Evolutionary conservation across 2,329 filamentous ascomycete species (phyloP).

Genomic region (Colletotrichum incanum): DNA sequence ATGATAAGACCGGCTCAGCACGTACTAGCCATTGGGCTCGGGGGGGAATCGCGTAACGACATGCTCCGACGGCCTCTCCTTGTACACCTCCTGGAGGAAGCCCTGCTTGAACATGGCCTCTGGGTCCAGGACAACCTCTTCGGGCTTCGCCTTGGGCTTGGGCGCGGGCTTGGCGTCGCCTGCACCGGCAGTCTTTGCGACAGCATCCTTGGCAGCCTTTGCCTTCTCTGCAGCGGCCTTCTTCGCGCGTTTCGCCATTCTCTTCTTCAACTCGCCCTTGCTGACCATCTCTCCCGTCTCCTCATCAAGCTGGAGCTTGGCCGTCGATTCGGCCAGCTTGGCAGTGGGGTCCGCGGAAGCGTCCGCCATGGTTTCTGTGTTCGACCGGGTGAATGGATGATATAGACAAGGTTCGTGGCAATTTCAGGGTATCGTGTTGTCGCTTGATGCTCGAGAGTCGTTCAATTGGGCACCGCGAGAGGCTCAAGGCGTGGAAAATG

Average conservation of each 20-base stretch:
- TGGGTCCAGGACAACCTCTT: conserved; percentile 64
- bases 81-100: conserved; percentile 81
- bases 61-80: conserved; percentile 73
- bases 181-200: conserved; percentile 51
- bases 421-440: not conserved
- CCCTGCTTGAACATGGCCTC: conserved; percentile 86
- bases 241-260: conserved; percentile 71
- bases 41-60: conserved; percentile 84
- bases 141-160: conserved; percentile 61
- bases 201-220: conserved; percentile 57
- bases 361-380: conserved; percentile 60
- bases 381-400: not conserved
- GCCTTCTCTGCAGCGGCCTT: conserved; percentile 69
- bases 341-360: conserved; percentile 63
- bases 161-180: conserved; percentile 47
- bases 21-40: conserved; percentile 86
- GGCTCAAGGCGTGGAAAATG: conserved; percentile 29
- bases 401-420: fast-evolving
- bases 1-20: conserved; percentile 68
- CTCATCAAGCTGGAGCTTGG: conserved; percentile 74
- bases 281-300: conserved; percentile 78
- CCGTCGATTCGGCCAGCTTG: conserved; percentile 66
- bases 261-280: conserved; percentile 75
- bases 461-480: conserved; percentile 28
- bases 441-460: not conserved